phyloP scores from a whole-genome alignment of 2,329 filamentous ascomycete genomes.

The Colletotrichum abscissum region DNA sequence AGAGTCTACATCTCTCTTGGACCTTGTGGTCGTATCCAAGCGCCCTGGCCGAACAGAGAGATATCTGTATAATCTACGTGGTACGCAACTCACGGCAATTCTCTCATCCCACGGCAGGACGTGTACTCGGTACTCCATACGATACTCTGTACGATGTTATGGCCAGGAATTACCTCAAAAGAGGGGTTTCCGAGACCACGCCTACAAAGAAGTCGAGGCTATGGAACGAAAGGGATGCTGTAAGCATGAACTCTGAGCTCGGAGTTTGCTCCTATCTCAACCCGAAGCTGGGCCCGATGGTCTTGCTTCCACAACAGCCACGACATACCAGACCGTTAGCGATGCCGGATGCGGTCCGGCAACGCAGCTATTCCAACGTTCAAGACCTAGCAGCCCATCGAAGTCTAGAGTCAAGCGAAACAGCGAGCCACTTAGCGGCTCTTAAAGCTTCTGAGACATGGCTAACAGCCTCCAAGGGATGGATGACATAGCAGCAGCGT shows the following conservation, averaged over 20 bases:
- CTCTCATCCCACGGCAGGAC: neutral
- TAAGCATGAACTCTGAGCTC: neutral
- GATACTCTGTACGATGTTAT: neutral
- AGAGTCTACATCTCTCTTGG: neutral
- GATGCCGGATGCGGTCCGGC: neutral
- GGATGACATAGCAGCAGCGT: neutral
- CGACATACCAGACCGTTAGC: neutral
- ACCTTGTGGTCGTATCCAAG: neutral
- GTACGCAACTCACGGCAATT: neutral
- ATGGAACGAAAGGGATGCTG: slow-evolving; percentile 8
- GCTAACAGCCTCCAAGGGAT: slow-evolving; percentile 1
- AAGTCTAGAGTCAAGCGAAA: neutral
- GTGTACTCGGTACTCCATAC: neutral
- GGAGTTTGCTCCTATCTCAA: neutral
- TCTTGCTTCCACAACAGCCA: neutral
- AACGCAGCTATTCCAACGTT: neutral
- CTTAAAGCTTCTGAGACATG: neutral
- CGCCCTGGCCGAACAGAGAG: too few relatives aligned
- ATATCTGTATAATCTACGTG: neutral
- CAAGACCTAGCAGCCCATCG: neutral
- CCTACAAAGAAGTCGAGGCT: neutral
- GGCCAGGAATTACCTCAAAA: neutral
- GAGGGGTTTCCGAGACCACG: neutral
- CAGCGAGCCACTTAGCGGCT: neutral
- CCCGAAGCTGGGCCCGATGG: neutral